These are phyloP conservation scores for Populus hybrid DNA, from an alignment of 441 rosid genomes.

Conservation along the genomic window DNA sequence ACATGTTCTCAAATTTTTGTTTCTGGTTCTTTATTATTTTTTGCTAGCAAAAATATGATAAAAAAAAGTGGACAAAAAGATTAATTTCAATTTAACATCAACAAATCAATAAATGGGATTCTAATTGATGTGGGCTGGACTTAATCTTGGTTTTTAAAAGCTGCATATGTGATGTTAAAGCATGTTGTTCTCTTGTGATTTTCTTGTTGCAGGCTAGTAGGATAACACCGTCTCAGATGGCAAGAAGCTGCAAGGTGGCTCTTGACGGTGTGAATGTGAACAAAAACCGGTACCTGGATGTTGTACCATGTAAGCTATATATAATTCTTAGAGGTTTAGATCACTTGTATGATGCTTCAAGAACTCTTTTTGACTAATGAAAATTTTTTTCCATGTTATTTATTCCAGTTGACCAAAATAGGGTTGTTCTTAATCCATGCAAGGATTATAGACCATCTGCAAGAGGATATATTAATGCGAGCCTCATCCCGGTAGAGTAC, in stretches of 20 bases:
- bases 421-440: constrained; percentile 68
- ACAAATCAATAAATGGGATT: neutral
- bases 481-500: constrained; percentile 51
- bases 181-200: neutral
- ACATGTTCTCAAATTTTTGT: neutral
- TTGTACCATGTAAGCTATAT: constrained; percentile 61
- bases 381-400: neutral
- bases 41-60: neutral
- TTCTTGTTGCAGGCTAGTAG: constrained; percentile 40
- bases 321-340: neutral
- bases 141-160: neutral
- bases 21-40: neutral
- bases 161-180: neutral
- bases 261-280: constrained; percentile 46
- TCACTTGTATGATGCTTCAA: neutral
- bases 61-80: neutral
- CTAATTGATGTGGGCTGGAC: neutral
- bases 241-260: constrained; percentile 54
- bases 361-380: neutral
- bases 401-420: constrained; percentile 62
- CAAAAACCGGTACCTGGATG: constrained; percentile 72
- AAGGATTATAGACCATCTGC: constrained; percentile 65
- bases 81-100: neutral
- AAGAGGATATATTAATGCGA: constrained; percentile 81
- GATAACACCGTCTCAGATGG: constrained; percentile 47